These are phyloP conservation scores for Mesembryanthemum crystallinum DNA, from an alignment of 148 eudicot genomes.

Conservation along the genomic window DNA sequence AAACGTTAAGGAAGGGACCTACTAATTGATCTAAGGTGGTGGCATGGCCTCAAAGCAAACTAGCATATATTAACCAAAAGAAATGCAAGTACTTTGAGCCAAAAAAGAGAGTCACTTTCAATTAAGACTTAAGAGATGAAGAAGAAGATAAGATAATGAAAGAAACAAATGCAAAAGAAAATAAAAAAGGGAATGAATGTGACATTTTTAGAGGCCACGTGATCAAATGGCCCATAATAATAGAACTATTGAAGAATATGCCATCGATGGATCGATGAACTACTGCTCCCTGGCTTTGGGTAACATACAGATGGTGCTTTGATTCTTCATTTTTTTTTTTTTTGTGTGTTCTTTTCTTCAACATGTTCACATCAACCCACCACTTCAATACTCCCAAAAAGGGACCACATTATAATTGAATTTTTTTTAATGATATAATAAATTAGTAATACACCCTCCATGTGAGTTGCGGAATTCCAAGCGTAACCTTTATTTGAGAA, in stretches of 20 bases:
- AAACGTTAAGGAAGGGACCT: no score
- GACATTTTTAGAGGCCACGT: constrained; percentile 10
- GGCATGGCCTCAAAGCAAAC: constrained; percentile 14
- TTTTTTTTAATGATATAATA: no score
- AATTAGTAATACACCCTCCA: no score
- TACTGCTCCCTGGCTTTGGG: constrained; percentile 1
- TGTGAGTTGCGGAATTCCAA: no score
- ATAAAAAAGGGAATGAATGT: neutral
- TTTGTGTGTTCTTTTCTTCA: neutral
- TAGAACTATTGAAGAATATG: no score
- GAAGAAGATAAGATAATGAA: constrained; percentile 17
- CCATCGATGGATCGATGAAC: no score
- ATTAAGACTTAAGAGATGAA: neutral
- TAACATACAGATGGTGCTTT: neutral
- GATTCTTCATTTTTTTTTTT: neutral
- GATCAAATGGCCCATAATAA: neutral
- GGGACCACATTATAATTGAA: no score
- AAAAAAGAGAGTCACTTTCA: constrained; percentile 6
- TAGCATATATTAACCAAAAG: constrained; percentile 1
- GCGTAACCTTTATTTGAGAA: no score
- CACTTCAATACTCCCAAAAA: neutral
- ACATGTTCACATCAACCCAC: neutral
- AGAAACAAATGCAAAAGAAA: neutral
- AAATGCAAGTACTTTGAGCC: neutral
- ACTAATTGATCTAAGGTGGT: no score